These are phyloP conservation scores for Ceratonia siliqua DNA, from an alignment of 306 rosid species.

Conservation along the genomic window DNA sequence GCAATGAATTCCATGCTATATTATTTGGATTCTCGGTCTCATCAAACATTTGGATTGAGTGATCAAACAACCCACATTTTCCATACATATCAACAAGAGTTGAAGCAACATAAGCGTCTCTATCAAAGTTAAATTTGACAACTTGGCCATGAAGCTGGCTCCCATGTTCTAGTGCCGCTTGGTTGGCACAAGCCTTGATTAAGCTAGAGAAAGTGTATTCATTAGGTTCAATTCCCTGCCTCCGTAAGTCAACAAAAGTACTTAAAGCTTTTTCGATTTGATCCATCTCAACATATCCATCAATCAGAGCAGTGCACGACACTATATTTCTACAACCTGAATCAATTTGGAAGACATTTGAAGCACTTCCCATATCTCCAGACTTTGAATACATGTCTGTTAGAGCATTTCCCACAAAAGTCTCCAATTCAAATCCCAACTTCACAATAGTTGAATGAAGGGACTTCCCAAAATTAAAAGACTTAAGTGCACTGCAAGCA, in stretches of 20 bases:
- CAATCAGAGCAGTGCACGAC: conserved; percentile 51
- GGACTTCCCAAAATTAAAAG: conserved; percentile 42
- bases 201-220: conserved; percentile 68
- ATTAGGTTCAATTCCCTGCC: conserved; percentile 51
- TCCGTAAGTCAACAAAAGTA: conserved; percentile 46
- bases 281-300: conserved; percentile 53
- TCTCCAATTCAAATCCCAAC: conserved; percentile 47
- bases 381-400: conserved; percentile 52
- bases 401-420: conserved; percentile 48
- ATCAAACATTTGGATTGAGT: conserved; percentile 44
- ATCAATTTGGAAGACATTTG: conserved; percentile 36
- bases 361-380: conserved; percentile 56
- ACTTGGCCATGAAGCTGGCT: conserved; percentile 62
- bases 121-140: conserved; percentile 49
- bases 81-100: conserved; percentile 64
- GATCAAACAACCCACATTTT: conserved; percentile 55
- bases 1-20: conserved; percentile 54
- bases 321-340: conserved; percentile 46
- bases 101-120: conserved; percentile 51
- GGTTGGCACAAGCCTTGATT: conserved; percentile 60
- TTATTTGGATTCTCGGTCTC: conserved; percentile 42
- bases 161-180: conserved; percentile 58
- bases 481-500: conserved; percentile 48
- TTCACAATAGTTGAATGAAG: conserved; percentile 55
- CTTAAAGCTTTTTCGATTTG: conserved; percentile 43